Evolutionary conservation across 2,329 filamentous ascomycete genomes (phyloP).

Genomic region (Rosellinia necatrix): DNA sequence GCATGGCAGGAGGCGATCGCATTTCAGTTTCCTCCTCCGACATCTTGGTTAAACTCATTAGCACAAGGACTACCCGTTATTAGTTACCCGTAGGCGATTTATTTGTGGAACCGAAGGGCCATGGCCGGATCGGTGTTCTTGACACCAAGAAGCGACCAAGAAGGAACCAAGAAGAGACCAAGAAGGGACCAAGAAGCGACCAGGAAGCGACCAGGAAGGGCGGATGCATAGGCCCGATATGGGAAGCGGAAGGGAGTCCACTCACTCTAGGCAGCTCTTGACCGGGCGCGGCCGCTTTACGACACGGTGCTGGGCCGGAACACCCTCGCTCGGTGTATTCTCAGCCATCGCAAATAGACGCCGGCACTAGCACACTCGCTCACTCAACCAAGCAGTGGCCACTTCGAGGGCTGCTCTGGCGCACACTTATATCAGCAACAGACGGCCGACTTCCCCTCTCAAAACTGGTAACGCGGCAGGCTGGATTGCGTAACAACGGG

Average conservation of each 20-base stretch:
- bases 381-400: too few species aligned
- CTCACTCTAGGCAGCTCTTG: slow-evolving; percentile 37
- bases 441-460: not conserved
- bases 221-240: not conserved
- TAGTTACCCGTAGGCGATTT: not conserved
- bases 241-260: not conserved
- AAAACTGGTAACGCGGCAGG: not conserved
- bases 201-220: not conserved
- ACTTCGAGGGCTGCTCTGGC: not conserved
- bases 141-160: not conserved
- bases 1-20: slow-evolving; percentile 60
- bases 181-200: too few species aligned
- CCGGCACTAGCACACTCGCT: not conserved
- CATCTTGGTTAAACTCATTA: slow-evolving; percentile 37
- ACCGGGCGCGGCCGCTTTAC: slow-evolving; percentile 39
- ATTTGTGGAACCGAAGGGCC: not conserved
- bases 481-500: not conserved
- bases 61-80: not conserved
- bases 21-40: slow-evolving; percentile 59
- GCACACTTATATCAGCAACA: not conserved
- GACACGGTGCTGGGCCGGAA: slow-evolving; percentile 19
- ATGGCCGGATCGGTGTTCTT: too few species aligned
- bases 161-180: too few species aligned
- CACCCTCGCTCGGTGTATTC: slow-evolving; percentile 20
- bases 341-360: slow-evolving; percentile 14